Evolutionary conservation across 2,329 filamentous ascomycete genomes (phyloP).

Genomic region (Alternaria arborescens): DNA sequence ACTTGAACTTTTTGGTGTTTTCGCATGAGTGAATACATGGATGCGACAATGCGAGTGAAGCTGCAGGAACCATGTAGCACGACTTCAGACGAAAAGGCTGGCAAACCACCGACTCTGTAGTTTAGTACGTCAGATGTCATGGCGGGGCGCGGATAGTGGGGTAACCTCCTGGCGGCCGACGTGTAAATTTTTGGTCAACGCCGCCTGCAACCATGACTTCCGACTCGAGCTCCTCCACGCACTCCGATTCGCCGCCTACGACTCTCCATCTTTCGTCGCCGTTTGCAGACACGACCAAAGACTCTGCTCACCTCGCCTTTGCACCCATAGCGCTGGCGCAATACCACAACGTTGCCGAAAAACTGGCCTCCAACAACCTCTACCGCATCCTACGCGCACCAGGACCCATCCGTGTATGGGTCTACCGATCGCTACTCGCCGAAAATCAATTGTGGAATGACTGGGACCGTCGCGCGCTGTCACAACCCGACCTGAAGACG

Average conservation of each 20-base stretch:
- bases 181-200: slow-evolving; percentile 13
- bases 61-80: not conserved
- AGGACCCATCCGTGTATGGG: slow-evolving; percentile 38
- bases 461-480: slow-evolving; percentile 22
- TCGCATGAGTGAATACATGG: not conserved
- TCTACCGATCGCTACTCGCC: slow-evolving; percentile 34
- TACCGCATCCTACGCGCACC: slow-evolving; percentile 37
- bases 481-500: slow-evolving; percentile 10
- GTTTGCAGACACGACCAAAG: slow-evolving; percentile 10
- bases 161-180: slow-evolving; percentile 5
- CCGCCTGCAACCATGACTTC: slow-evolving; percentile 15
- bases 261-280: slow-evolving; percentile 7
- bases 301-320: slow-evolving; percentile 24
- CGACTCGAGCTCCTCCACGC: slow-evolving; percentile 17
- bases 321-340: slow-evolving; percentile 35
- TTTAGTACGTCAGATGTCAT: not conserved
- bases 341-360: slow-evolving; percentile 32
- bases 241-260: slow-evolving; percentile 12
- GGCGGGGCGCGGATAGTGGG: slow-evolving; percentile 10
- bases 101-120: not conserved
- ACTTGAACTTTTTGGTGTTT: not conserved
- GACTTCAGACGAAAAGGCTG: not conserved
- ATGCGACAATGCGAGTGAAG: not conserved
- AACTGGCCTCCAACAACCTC: slow-evolving; percentile 36
- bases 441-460: slow-evolving; percentile 34